phyloP scores from a whole-genome alignment of 352 stramenopile species.

The Phytophthora hibernalis region DNA sequence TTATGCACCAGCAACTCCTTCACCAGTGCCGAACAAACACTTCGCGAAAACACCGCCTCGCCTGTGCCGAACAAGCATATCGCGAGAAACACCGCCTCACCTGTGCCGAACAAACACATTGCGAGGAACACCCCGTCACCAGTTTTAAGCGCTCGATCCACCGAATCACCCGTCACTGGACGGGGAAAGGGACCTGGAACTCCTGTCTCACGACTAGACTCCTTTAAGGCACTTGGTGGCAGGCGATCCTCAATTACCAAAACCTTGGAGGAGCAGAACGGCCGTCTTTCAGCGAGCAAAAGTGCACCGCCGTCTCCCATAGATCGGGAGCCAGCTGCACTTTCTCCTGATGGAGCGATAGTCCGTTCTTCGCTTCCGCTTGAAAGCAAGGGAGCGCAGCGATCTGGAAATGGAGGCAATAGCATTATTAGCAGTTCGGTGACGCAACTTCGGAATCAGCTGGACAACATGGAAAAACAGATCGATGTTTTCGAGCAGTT shows the following conservation, averaged over 20 bases:
- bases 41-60: conserved; percentile 23
- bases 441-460: conserved; percentile 77
- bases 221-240: conserved; percentile 39
- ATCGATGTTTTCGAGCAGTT: conserved; percentile 91
- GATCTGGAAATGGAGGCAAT: conserved; percentile 46
- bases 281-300: conserved; percentile 47
- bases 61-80: conserved; percentile 36
- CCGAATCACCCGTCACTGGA: conserved; percentile 35
- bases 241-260: conserved; percentile 33
- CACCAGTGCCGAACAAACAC: conserved; percentile 35
- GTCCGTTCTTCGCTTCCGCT: conserved; percentile 40
- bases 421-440: conserved; percentile 77
- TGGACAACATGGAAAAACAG: conserved; percentile 91
- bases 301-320: conserved; percentile 64
- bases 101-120: conserved; percentile 37
- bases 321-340: conserved; percentile 39
- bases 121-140: conserved; percentile 42
- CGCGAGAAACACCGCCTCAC: conserved; percentile 29
- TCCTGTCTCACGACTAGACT: conserved; percentile 35
- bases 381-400: conserved; percentile 23
- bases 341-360: conserved; percentile 43
- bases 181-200: conserved; percentile 33
- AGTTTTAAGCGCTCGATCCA: conserved; percentile 34
- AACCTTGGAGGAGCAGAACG: conserved; percentile 26
- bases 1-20: conserved; percentile 33